phyloP scores from a whole-genome alignment of 164 flowering plant genomes.

The Protea cynaroides region DNA sequence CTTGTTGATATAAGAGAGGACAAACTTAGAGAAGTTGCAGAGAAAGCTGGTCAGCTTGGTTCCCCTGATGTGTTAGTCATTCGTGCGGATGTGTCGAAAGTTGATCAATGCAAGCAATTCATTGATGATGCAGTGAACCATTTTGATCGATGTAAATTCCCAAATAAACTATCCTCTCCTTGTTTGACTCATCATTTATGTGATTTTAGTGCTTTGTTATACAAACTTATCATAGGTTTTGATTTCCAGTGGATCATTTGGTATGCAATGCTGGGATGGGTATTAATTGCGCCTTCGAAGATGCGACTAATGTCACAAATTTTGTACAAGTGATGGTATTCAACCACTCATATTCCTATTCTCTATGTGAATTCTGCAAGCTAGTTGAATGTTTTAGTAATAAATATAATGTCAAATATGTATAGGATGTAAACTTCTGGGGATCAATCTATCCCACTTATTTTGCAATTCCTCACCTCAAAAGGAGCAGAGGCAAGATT shows the following conservation, averaged over 20 bases:
- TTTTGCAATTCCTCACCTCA: slow-evolving; percentile 5
- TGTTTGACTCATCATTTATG: no score
- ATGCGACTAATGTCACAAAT: neutral
- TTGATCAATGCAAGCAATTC: no score
- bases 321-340: neutral
- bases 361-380: no score
- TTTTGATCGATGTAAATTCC: slow-evolving; percentile 39
- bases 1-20: slow-evolving; percentile 35
- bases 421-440: slow-evolving; percentile 8
- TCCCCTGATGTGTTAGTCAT: no score
- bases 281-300: neutral
- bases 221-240: no score
- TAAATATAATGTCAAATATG: neutral
- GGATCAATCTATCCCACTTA: slow-evolving; percentile 1
- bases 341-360: neutral
- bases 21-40: slow-evolving; percentile 36
- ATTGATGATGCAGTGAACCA: slow-evolving; percentile 26
- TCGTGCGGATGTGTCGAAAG: no score
- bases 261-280: neutral
- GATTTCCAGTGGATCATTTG: no score
- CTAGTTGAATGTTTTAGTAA: no score
- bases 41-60: slow-evolving; percentile 27
- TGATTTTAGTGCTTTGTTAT: no score
- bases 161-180: no score
- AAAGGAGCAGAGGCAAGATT: slow-evolving; percentile 3